Conservation (phyloP, 331 rosid species). For the Quercus tomentella region DNA sequence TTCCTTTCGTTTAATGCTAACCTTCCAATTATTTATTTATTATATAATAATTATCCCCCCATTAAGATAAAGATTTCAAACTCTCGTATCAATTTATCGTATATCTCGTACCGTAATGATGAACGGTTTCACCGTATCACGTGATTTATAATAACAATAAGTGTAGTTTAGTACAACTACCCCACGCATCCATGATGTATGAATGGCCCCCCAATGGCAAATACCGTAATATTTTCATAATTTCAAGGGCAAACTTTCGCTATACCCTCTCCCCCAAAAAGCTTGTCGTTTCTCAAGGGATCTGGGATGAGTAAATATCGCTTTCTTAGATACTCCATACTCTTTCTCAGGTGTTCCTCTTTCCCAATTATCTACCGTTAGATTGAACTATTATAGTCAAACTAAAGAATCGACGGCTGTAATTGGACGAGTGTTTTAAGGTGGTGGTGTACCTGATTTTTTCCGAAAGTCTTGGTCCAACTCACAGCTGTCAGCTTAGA, state of each 20-base stretch:
- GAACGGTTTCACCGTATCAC: constrained; percentile 36
- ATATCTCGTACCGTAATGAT: constrained; percentile 37
- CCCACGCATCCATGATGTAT: constrained; percentile 25
- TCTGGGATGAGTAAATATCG: constrained; percentile 40
- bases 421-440: too few relatives aligned
- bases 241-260: constrained; percentile 15
- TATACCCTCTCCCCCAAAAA: constrained; percentile 24
- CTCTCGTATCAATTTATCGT: too few relatives aligned
- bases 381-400: neutral
- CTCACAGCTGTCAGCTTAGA: constrained; percentile 68
- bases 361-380: neutral
- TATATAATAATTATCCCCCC: too few relatives aligned
- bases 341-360: constrained; percentile 8
- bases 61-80: too few relatives aligned
- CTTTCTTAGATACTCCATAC: constrained; percentile 26
- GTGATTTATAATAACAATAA: constrained; percentile 38
- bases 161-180: neutral
- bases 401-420: neutral
- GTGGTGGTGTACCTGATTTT: neutral
- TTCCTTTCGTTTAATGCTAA: neutral
- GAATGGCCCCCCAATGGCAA: constrained; percentile 41
- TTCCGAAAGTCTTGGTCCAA: constrained; percentile 4
- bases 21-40: neutral
- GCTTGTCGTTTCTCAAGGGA: constrained; percentile 67
- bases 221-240: constrained; percentile 24